Conservation (phyloP, 2,329 filamentous ascomycete genomes). For the Beauveria caledonica region DNA sequence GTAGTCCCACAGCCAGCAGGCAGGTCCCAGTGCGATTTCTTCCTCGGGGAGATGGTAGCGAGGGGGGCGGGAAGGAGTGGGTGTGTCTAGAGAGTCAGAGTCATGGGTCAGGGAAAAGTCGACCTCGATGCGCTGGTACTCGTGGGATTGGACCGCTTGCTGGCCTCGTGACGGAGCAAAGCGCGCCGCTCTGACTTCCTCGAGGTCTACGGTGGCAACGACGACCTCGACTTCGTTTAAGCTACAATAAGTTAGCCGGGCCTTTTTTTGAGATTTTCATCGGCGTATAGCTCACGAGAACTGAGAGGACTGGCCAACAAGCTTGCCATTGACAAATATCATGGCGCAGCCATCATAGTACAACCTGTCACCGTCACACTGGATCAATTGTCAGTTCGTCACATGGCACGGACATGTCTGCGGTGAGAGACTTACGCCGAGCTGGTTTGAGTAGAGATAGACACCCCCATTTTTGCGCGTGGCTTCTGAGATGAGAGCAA, state of each 20-base stretch:
- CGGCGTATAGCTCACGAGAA: constrained; percentile 38
- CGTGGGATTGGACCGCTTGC: constrained; percentile 40
- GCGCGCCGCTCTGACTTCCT: constrained; percentile 58
- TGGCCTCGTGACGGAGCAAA: constrained; percentile 46
- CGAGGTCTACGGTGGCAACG: constrained; percentile 58
- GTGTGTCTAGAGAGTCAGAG: constrained; percentile 28
- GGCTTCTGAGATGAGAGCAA: constrained; percentile 58
- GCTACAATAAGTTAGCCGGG: neutral
- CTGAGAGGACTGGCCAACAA: constrained; percentile 55
- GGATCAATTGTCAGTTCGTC: neutral
- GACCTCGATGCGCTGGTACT: constrained; percentile 15
- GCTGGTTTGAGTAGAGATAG: constrained; percentile 36
- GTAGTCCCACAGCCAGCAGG: constrained; percentile 61
- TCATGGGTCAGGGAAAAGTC: constrained; percentile 22
- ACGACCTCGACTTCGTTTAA: constrained; percentile 48
- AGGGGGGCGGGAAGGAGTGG: constrained; percentile 36
- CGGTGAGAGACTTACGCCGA: neutral
- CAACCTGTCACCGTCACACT: constrained; percentile 41
- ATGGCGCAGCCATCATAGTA: constrained; percentile 55
- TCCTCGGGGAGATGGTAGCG: constrained; percentile 56
- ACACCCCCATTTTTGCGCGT: constrained; percentile 54
- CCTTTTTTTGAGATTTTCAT: constrained; percentile 30
- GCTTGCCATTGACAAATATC: constrained; percentile 55
- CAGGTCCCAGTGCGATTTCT: constrained; percentile 53
- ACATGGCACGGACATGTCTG: neutral